Evolutionary conservation across 495 filamentous ascomycete genomes (phyloP), one percentile per base, ranked within the genome.

Genomic region (Tuber aestivum): DNA sequence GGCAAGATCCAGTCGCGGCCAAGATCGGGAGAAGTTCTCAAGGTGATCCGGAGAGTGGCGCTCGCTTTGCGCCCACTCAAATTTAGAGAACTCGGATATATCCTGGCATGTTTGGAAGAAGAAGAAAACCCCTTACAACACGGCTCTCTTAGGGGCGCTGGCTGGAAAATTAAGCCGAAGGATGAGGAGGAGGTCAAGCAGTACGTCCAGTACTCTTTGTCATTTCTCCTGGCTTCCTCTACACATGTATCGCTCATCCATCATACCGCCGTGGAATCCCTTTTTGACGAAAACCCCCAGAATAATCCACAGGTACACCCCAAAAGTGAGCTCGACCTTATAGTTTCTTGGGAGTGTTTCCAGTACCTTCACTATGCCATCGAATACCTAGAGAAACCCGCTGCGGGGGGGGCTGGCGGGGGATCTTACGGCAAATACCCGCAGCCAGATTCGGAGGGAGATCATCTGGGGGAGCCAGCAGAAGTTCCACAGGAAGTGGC

Each of bases 1-100:
- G 2, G 3, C 10, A 3, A 14, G 4, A 2, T 61, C 27, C n/a
- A 1, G 2, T 5, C 3, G 3, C 2, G 0, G 27, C 0, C 3
- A 32, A n/a, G 9, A 3, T 61, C n/a, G 3, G 12, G 32, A 16
- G 27, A 6, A 10, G 27, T 61, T 61, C 50, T 61, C 10, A 27
- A 32, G 2, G 14, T 32, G n/a, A 32, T 61, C 50, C 12, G 3
- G 50, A 32, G 9, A 7, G n/a, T 32, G 2, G 50, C 50, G 0
- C n/a, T 61, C 3, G n/a, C 50, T n/a, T 61, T 61, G n/a, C 50
- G 50, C 50, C 50, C 50, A 0, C 50, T 61, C 12, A 61, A n/a
- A 16, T 61, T 61, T 61, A 3, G 10, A 0, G 50, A 61, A 32
- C 10, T 61, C 2, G 50, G 50, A 9, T n/a, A 50, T 50, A 50